Conservation (phyloP, 2,329 filamentous ascomycete species). For the Dothideomycetes sp. region DNA sequence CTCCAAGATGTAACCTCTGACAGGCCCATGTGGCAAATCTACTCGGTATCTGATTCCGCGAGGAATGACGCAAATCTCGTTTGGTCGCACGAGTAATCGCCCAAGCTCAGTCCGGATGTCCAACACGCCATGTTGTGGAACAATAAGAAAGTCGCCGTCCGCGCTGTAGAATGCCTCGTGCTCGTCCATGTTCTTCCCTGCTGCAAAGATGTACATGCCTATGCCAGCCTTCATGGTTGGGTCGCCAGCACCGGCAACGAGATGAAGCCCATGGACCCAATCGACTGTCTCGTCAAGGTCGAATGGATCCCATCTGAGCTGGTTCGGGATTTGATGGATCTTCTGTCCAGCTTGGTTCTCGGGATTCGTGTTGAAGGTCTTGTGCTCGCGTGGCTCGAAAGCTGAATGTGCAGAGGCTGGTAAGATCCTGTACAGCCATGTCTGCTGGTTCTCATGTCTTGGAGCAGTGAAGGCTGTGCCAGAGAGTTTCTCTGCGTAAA, state of each 20-base stretch:
- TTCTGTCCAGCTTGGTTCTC: constrained; percentile 44
- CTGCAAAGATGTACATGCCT: constrained; percentile 73
- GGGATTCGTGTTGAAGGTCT: constrained; percentile 42
- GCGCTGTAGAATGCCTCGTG: constrained; percentile 74
- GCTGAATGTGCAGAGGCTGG: constrained; percentile 50
- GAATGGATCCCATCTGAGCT: constrained; percentile 72
- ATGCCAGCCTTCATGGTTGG: constrained; percentile 69
- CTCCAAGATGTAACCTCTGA: constrained; percentile 58
- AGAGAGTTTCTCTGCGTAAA: constrained; percentile 68
- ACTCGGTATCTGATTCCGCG: constrained; percentile 57
- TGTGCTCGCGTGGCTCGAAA: constrained; percentile 42
- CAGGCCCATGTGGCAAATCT: constrained; percentile 49
- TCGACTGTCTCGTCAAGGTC: constrained; percentile 60
- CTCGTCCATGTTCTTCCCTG: constrained; percentile 66
- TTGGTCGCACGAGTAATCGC: constrained; percentile 53
- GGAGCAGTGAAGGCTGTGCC: constrained; percentile 52
- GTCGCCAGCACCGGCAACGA: constrained; percentile 72
- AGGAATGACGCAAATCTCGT: constrained; percentile 59
- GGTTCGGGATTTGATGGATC: constrained; percentile 69
- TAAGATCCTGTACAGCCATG: constrained; percentile 50
- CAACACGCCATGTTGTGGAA: constrained; percentile 55
- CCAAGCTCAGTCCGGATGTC: constrained; percentile 63
- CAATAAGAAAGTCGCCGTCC: constrained; percentile 59
- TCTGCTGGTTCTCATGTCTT: constrained; percentile 47
- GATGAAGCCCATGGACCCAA: constrained; percentile 59